phyloP scores from a whole-genome alignment of 139 green algal genomes.

The Edaphochlamys debaryana region DNA sequence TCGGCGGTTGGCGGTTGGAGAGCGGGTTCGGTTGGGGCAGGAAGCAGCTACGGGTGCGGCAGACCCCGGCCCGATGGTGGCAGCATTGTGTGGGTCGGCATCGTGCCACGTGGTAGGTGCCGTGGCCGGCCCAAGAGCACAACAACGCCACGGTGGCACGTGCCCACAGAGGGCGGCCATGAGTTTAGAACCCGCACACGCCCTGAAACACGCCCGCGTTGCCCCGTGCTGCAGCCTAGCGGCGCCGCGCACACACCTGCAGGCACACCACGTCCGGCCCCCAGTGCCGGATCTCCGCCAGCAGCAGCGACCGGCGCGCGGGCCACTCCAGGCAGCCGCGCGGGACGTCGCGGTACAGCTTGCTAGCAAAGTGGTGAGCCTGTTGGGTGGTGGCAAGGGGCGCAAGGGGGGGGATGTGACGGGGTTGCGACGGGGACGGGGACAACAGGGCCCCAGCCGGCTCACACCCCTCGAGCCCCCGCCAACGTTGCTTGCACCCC shows the following conservation, averaged over 20 bases:
- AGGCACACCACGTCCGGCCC: constrained; percentile 79
- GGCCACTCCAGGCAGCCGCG: constrained; percentile 67
- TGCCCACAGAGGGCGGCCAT: too few species aligned
- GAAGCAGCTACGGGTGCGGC: too few species aligned
- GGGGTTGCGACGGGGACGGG: not conserved
- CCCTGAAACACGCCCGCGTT: not conserved
- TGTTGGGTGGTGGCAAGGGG: constrained; percentile 18
- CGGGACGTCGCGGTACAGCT: constrained; percentile 72
- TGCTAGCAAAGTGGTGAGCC: constrained; percentile 65
- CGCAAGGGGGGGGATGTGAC: not conserved
- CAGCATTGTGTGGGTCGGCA: too few species aligned
- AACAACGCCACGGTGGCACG: too few species aligned
- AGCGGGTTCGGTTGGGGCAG: too few species aligned
- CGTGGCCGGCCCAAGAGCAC: too few species aligned
- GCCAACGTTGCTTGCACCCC: too few species aligned
- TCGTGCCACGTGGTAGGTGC: too few species aligned
- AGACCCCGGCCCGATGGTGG: too few species aligned
- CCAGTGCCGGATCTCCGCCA: constrained; percentile 59
- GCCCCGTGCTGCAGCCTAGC: too few species aligned
- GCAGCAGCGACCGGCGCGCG: not conserved
- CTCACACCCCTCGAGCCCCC: too few species aligned
- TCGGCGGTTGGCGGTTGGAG: not conserved
- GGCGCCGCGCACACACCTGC: constrained; percentile 42
- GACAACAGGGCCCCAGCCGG: not conserved
- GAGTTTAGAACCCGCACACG: not conserved